phyloP scores from a whole-genome alignment of 179 eudicot genomes.

The Monotropa hypopitys region DNA sequence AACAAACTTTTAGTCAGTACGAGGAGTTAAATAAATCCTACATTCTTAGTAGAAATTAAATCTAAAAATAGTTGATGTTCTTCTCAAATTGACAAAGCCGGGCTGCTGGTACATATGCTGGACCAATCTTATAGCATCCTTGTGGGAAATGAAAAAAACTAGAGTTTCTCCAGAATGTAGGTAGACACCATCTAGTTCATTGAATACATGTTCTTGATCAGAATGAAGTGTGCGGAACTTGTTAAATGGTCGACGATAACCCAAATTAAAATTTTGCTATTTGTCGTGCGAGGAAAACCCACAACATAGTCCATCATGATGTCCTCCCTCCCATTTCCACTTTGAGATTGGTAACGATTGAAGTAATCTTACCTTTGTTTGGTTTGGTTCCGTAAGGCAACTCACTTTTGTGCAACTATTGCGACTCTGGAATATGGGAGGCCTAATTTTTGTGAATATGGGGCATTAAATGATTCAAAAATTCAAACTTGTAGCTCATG shows the following conservation, averaged over 20 bases:
- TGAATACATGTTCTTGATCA: too few relatives aligned
- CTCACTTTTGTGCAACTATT: not conserved
- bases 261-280: too few relatives aligned
- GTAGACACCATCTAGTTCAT: too few relatives aligned
- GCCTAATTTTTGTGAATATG: not conserved
- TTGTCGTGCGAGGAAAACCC: too few relatives aligned
- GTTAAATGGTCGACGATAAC: too few relatives aligned
- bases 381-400: not conserved
- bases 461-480: not conserved
- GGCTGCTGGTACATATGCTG: not conserved
- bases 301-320: too few relatives aligned
- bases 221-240: too few relatives aligned
- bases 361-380: too few relatives aligned
- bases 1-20: not conserved
- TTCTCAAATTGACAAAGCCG: not conserved
- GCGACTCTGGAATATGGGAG: not conserved
- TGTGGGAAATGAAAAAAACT: not conserved
- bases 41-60: not conserved
- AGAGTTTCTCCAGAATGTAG: too few relatives aligned
- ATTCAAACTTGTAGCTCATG: not conserved
- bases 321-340: too few relatives aligned
- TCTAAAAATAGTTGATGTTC: not conserved
- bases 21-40: not conserved
- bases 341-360: too few relatives aligned
- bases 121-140: not conserved